These are phyloP conservation scores for Aspergillus ochraceus DNA, from an alignment of 2,329 filamentous ascomycete genomes.

Conservation along the genomic window DNA sequence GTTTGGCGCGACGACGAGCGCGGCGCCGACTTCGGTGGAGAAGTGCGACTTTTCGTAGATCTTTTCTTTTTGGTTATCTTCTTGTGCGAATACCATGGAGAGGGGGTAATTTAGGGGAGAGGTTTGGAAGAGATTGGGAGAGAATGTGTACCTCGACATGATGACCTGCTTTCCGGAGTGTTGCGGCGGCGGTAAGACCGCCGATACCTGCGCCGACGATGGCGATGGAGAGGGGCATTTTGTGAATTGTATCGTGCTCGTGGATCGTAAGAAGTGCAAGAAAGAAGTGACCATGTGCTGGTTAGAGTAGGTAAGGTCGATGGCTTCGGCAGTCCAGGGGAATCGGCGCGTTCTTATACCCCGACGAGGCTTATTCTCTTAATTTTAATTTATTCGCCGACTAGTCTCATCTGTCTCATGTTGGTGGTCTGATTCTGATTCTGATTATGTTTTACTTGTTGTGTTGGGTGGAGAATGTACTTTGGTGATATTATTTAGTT, in stretches of 20 bases:
- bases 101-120: not conserved
- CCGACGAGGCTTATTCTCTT: too few species aligned
- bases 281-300: too few species aligned
- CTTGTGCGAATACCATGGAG: too few species aligned
- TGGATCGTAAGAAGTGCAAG: too few species aligned
- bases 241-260: not conserved
- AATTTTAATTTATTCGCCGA: not conserved
- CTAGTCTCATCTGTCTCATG: not conserved
- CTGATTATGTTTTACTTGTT: too few species aligned
- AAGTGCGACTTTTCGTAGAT: conserved; percentile 32
- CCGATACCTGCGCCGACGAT: not conserved
- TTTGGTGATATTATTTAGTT: too few species aligned
- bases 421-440: not conserved
- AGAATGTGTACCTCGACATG: not conserved
- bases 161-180: not conserved
- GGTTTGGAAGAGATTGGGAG: too few species aligned
- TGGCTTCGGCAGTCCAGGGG: too few species aligned
- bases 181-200: not conserved
- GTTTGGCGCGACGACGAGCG: conserved; percentile 31
- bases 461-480: too few species aligned
- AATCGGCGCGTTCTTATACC: not conserved
- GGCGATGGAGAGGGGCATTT: not conserved
- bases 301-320: too few species aligned
- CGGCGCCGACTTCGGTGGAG: conserved; percentile 29
- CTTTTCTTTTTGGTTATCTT: conserved; percentile 6